Evolutionary conservation across 2,329 filamentous ascomycete genomes (phyloP).

Genomic region (Colletotrichum agaves): DNA sequence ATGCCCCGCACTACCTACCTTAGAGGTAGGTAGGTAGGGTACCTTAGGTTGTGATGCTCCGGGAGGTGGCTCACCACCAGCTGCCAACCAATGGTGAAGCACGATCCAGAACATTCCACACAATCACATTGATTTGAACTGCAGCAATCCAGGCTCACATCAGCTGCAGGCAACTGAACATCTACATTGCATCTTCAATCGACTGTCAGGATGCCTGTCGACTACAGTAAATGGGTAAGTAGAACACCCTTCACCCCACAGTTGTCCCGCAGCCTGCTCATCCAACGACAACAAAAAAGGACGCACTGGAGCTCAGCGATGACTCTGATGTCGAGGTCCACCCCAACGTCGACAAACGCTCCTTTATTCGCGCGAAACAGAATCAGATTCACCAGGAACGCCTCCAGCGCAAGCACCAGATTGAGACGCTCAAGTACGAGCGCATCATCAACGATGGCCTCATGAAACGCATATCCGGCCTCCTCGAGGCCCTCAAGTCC

Average conservation of each 20-base stretch:
- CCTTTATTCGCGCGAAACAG: conserved; percentile 98
- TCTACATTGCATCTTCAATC: conserved; percentile 31
- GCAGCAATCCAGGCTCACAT: conserved; percentile 7
- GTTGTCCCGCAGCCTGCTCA: conserved; percentile 19
- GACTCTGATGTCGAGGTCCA: conserved; percentile 99
- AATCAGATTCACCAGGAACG: conserved; percentile 95
- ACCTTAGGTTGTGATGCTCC: conserved; percentile 24
- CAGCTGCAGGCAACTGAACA: conserved; percentile 2
- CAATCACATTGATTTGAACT: not conserved
- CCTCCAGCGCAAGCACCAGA: conserved; percentile 85
- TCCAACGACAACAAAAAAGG: conserved; percentile 55
- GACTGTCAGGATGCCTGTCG: conserved; percentile 58
- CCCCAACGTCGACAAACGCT: conserved; percentile 97
- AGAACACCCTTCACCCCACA: not conserved
- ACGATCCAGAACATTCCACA: conserved; percentile 39
- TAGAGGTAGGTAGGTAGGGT: too few relatives aligned
- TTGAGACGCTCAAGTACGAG: conserved; percentile 92
- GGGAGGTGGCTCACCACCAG: conserved; percentile 12
- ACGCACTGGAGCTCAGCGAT: conserved; percentile 95
- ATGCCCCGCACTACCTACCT: conserved; percentile 26
- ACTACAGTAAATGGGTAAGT: conserved; percentile 77
- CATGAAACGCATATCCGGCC: conserved; percentile 81
- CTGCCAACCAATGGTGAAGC: not conserved
- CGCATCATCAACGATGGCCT: conserved; percentile 92
- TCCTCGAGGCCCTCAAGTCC: conserved; percentile 79